Evolutionary conservation across 768 basidiomycete species (phyloP), one percentile per base, ranked within the genome.

Genomic region (Hygrophorus pudorinus): DNA sequence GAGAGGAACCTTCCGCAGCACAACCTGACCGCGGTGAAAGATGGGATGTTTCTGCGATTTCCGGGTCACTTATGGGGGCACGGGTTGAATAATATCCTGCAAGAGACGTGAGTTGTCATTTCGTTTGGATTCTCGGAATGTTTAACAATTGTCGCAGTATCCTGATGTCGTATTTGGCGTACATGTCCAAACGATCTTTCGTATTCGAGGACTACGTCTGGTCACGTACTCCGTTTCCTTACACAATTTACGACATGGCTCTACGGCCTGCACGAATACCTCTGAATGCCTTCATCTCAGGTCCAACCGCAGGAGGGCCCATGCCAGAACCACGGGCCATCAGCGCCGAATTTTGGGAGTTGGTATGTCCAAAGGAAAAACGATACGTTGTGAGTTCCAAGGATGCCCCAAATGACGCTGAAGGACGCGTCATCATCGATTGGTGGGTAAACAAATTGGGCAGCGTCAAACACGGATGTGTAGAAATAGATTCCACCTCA

Each of bases 191-290:
- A 47, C 60, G 76, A 11, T 71, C 74, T 1, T 80, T 70, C 45
- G 78, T 81, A 1, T 82, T 81, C 45, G 74, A 78, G 46, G 76
- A 79, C 52, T 79, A 78, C 46, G 66, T 65, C 29, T 80, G 77
- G 77, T 78, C 78, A 0, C 73, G 70, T 38, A 49, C 63, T 0
- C 71, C 76, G 2, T 56, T 76, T 24, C 71, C 71, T 2, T 79
- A 74, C 56, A 73, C 75, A 2, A 41, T 78, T 0, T 76, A 78
- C 48, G 74, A 72, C 48, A 68, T 74, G 44, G 63, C 71, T 0
- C 61, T 79, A 42, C 67, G 77, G 16, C 70, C 74, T 3, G 62
- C 70, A 0, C 63, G 65, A 3, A 65, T 79, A 37, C 80, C 80
- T 0, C 53, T 81, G 32, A 76, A 78, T 37, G 75, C 79, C 1